A percentile compares a stretch with the other conserved stretches of the same genome.
These are phyloP conservation scores for Botrytis hyacinthi DNA, from an alignment of 2,329 filamentous ascomycete species.

Conservation along the genomic window DNA sequence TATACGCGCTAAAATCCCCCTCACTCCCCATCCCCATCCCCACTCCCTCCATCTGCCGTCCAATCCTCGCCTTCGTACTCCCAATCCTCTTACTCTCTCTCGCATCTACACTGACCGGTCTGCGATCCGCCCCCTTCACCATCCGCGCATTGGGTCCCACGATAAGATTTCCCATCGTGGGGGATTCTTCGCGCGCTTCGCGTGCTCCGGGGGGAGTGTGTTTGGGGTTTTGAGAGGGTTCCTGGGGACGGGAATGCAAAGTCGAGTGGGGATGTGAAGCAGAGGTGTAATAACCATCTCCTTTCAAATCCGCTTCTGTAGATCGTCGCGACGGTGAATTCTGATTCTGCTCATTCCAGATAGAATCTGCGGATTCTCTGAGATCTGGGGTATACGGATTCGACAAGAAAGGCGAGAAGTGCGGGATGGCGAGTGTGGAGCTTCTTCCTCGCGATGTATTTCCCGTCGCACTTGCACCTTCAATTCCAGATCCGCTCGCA, in stretches of 20 bases:
- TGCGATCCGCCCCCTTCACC: conserved; percentile 25
- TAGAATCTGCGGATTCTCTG: no score
- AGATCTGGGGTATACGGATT: not conserved
- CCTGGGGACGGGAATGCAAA: no score
- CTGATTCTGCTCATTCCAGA: not conserved
- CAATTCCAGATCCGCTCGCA: not conserved
- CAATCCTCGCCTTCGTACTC: conserved; percentile 25
- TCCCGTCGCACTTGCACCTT: not conserved
- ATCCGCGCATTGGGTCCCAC: conserved; percentile 25
- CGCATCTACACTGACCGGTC: conserved; percentile 33
- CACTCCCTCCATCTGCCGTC: conserved; percentile 5
- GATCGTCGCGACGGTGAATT: conserved; percentile 17
- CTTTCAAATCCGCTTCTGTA: conserved; percentile 24
- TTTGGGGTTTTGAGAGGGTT: not conserved
- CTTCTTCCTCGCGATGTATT: not conserved
- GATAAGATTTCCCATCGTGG: conserved; percentile 18
- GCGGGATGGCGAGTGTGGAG: conserved; percentile 3
- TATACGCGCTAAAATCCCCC: conserved; percentile 15
- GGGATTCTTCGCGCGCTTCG: conserved; percentile 7
- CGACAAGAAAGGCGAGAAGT: not conserved
- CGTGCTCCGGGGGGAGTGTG: not conserved
- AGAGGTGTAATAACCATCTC: not conserved
- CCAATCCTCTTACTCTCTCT: conserved; percentile 20
- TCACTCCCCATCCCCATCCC: not conserved
- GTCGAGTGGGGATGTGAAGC: not conserved